Evolutionary conservation across 768 basidiomycete species (phyloP), one percentile per base, ranked within the genome.

Genomic region (Sporobolomyces roseus): DNA sequence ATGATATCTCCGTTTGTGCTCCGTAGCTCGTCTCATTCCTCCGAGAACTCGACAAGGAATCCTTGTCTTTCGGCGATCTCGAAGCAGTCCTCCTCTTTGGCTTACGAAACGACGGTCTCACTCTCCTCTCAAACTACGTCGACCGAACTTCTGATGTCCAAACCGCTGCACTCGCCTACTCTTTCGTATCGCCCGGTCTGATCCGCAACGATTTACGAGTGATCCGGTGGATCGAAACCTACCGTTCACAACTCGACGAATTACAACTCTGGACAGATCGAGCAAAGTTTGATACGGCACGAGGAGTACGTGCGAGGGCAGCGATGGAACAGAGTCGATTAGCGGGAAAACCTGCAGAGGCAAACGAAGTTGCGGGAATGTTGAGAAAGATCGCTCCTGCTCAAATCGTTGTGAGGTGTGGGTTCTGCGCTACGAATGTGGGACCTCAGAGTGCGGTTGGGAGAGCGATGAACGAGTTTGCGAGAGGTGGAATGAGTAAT

Each of bases 1-100:
- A n/a, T n/a, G n/a, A n/a, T n/a, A n/a, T n/a, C n/a, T n/a, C n/a
- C n/a, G n/a, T n/a, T n/a, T n/a, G n/a, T n/a, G n/a, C n/a, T n/a
- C n/a, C n/a, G n/a, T 41, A 73, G 68, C 68, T 73, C 49, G 52
- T 73, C n/a, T 63, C 72, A 2, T 70, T 70, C 62, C 59, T 73
- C 9, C 36, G 56, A 33, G 68, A 66, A 9, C 56, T 70, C 41
- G 65, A 65, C 21, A 59, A 61, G 19, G 68, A 66, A 33, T 65
- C 72, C 3, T 65, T 69, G 14, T 51, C 61, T 4, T 60, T 58
- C 12, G 59, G 54, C 27, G 72, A 73, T 59, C 72, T 70, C 52
- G 65, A 63, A 38, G 68, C 68, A 29, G 65, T 73, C 56, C 65
- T 73, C 51, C 65, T 73, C 23, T 70, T 73, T 58, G 72, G 72